Conservation (phyloP, 2,329 filamentous ascomycete genomes). For the Fusarium sp. region DNA sequence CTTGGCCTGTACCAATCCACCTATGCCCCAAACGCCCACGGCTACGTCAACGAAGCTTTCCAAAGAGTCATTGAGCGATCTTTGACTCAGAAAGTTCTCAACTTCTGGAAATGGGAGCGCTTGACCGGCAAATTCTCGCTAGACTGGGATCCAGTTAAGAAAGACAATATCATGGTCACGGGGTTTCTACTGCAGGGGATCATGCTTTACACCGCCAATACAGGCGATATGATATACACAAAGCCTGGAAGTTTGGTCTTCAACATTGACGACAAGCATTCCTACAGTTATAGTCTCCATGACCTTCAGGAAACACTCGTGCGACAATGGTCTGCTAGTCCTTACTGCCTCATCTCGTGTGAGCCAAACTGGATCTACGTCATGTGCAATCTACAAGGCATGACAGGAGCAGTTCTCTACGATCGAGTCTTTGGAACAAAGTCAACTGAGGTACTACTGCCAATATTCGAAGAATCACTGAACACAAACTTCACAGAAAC, state of each 20-base stretch:
- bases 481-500: background rate
- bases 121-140: background rate
- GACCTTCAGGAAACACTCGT: background rate
- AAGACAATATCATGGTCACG: background rate
- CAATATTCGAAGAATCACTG: background rate
- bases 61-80: background rate
- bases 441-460: fast-evolving
- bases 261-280: background rate
- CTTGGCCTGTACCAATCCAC: background rate
- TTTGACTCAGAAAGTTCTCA: background rate
- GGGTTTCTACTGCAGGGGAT: background rate
- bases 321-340: background rate
- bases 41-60: background rate
- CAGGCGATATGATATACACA: background rate
- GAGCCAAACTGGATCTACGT: background rate
- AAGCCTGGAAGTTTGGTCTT: background rate
- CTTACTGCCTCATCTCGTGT: background rate
- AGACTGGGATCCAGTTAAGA: background rate
- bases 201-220: background rate
- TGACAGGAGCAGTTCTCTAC: background rate
- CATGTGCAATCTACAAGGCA: background rate
- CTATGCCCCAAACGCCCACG: background rate
- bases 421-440: background rate
- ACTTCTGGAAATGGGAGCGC: background rate
- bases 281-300: background rate